Evolutionary conservation across 2,329 filamentous ascomycete species (phyloP), one percentile per base, ranked within the genome.

Genomic region (Alternaria sp.): DNA sequence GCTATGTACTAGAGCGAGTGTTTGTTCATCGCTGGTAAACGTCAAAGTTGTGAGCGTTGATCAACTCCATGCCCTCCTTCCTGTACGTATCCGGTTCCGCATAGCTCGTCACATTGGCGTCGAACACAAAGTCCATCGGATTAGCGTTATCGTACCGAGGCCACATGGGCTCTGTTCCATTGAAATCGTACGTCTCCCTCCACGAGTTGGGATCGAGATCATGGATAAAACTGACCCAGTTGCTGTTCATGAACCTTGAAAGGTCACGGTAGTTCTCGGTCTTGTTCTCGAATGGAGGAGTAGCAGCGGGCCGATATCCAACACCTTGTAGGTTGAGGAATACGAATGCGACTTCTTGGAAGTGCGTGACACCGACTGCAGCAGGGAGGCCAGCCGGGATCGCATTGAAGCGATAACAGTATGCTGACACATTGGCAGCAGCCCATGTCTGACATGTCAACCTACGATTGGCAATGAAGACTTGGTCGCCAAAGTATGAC

Each of bases 381-480:
- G 78, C 75, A 0, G 79, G 73, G 1, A 82, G 65, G 9, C 85
- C 83, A 4, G 81, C 79, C 0, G 82, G 76, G 16, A 83, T 75
- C 8, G 86, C 85, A 69, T 89, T 87, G 80, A 89, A 90, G 47
- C 85, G 83, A 77, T 88, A 90, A 68, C 83, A 85, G 78, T 87
- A 89, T 9, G 85, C 85, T 7, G 83, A 79, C 2, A 86, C 68
- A 14, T 78, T 77, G 30, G 79, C 74, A 9, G 77, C 76, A 12
- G 85, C 79, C 83, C 85, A 88, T 1, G 80, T 78, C 65, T 86
- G 78, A 62, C 82, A 84, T 5, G 84, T 83, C 22, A 82, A 78
- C 4, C 87, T 82, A 2, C 87, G 82, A 32, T 83, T 81, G 5
- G 84, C 87, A 59, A 87, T 85, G 76, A 89, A 85, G 51, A 78